Evolutionary conservation across 371 early-diverging fungal species (phyloP), one percentile per base, ranked within the genome.

Genomic region (Rhizopus sp.): DNA sequence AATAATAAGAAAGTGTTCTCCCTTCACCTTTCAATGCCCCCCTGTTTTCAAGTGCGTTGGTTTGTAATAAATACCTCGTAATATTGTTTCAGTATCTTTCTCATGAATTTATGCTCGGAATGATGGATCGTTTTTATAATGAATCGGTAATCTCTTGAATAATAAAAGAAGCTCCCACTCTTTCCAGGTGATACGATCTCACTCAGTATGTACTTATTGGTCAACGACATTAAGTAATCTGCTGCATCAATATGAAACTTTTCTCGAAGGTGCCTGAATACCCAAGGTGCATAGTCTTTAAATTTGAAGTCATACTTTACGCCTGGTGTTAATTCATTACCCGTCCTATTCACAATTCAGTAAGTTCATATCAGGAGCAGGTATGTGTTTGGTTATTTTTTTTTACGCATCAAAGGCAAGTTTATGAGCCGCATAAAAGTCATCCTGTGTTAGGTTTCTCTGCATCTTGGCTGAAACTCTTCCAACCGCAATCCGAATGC

Each of bases 261-360:
- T 53, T 93, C 90, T 34, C 98, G 78, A 47, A 97, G 79, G 56
- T 84, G 72, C 41, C 96, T 86, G 66, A 98, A 98, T n/a, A 95
- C 95, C 94, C 93, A 94, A 5, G 96, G 97, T 5, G 96, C 93
- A 70, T 97, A 97, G 70, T 98, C 98, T 69, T 97, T 98, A 68
- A 97, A 98, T 71, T 97, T 96, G 74, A 97, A 98, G 60, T 98
- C 97, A 73, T 97, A 97, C 57, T 89, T 89, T 16, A 93, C 90
- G 4, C 90, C 89, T 9, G 97, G 93, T n/a, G 93, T 94, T 68
- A 95, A 70, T 70, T 97, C 96, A 66, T 94, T 92, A 12, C 96
- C 96, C 8, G 90, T 90, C 23, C 89, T 89, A 70, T 16, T 42
- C 31, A 55, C 5, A 41, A 31, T 31, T 17, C 2, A 1, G 9